Percentiles rank a stretch among this genome's conserved stretches.
Evolutionary conservation across 495 filamentous ascomycete genomes (phyloP).

Genomic region (Pyrenula aspistea): DNA sequence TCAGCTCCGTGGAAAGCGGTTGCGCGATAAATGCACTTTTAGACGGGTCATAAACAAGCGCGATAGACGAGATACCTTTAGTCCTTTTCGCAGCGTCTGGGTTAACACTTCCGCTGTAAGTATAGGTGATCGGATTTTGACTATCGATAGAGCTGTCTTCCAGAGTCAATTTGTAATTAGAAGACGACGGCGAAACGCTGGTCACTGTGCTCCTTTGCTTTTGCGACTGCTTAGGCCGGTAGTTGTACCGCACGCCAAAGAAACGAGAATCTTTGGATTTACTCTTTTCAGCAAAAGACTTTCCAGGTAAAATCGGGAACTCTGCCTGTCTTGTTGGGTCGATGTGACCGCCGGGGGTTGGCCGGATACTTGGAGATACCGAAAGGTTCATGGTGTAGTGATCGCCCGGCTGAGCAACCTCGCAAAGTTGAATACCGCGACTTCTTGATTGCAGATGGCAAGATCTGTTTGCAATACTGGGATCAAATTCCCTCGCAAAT

Average conservation of each 20-base stretch:
- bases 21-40: constrained; percentile 40
- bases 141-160: constrained; percentile 34
- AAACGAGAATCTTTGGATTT: constrained; percentile 13
- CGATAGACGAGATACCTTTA: constrained; percentile 9
- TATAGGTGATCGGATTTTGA: constrained; percentile 27
- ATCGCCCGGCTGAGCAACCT: too few species aligned
- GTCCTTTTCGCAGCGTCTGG: constrained; percentile 10
- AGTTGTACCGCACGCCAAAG: constrained; percentile 37
- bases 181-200: constrained; percentile 23
- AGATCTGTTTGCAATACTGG: too few species aligned
- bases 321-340: constrained; percentile 38
- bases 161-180: constrained; percentile 34
- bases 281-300: constrained; percentile 21
- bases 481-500: too few species aligned
- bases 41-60: constrained; percentile 39
- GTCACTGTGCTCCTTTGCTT: constrained; percentile 26
- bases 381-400: not conserved
- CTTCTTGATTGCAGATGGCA: too few species aligned
- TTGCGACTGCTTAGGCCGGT: constrained; percentile 37
- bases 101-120: constrained; percentile 38
- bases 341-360: constrained; percentile 8
- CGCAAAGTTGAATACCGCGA: too few species aligned
- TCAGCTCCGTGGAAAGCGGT: constrained; percentile 34
- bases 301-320: constrained; percentile 32
- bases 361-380: not conserved